Percentiles rank a stretch among this genome's conserved stretches.
Evolutionary conservation across 2,329 filamentous ascomycete genomes (phyloP).

Genomic region (Dichotomopilus funicola): DNA sequence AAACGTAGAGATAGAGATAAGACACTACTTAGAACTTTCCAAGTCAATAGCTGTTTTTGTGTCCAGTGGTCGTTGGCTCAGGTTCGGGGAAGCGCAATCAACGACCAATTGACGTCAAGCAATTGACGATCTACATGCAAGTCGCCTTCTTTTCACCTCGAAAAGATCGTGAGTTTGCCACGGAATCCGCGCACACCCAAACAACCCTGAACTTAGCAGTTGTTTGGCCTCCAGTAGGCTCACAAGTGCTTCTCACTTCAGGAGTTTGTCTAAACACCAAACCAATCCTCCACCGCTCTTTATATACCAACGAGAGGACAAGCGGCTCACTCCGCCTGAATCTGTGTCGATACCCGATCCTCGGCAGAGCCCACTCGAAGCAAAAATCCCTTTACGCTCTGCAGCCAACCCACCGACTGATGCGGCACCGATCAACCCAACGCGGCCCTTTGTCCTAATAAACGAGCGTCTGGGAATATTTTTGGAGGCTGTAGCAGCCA

Average conservation of each 20-base stretch:
- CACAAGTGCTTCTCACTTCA: too few species aligned
- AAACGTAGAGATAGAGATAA: not conserved
- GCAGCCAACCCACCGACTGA: too few species aligned
- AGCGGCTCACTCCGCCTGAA: not conserved
- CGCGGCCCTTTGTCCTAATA: not conserved
- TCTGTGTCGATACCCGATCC: not conserved
- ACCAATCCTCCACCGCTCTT: too few species aligned
- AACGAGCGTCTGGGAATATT: not conserved
- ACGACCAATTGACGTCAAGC: conserved; percentile 1
- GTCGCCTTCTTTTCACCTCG: not conserved
- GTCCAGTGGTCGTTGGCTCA: too few species aligned
- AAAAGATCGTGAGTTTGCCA: conserved; percentile 12
- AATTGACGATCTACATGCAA: conserved; percentile 16
- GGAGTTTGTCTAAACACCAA: too few species aligned
- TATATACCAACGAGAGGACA: too few species aligned
- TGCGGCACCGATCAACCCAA: too few species aligned
- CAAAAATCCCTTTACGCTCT: not conserved
- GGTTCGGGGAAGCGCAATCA: not conserved
- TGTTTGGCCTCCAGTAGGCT: not conserved
- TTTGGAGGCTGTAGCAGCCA: too few species aligned
- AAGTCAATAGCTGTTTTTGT: not conserved
- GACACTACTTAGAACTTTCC: not conserved
- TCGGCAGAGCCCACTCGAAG: not conserved
- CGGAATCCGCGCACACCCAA: conserved; percentile 1
- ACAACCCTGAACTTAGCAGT: not conserved